A percentile compares a stretch with the other conserved stretches of the same genome.
phyloP scores from a whole-genome alignment of 352 stramenopile genomes.

The Pythium myriotylum region DNA sequence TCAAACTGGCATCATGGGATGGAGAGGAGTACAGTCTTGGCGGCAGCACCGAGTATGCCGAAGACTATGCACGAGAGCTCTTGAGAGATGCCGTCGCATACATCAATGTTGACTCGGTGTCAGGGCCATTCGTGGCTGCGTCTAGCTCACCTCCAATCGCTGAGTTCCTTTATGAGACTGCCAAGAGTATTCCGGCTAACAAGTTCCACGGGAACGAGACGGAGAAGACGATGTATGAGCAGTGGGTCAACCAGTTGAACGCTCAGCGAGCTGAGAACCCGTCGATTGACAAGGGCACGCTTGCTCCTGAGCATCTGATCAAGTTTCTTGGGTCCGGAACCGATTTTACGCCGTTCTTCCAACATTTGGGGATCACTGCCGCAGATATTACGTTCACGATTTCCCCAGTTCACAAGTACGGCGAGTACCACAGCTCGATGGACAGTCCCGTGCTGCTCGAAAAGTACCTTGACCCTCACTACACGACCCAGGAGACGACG shows the following conservation, averaged over 20 bases:
- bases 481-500: conserved; percentile 33
- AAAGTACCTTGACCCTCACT: conserved; percentile 42
- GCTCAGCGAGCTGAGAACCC: conserved; percentile 36
- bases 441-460: conserved; percentile 63
- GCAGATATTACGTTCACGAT: conserved; percentile 63
- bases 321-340: conserved; percentile 61
- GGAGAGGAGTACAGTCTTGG: conserved; percentile 86
- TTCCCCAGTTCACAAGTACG: conserved; percentile 56
- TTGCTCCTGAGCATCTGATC: conserved; percentile 53
- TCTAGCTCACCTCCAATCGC: conserved; percentile 68
- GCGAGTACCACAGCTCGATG: conserved; percentile 78
- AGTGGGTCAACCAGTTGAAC: conserved; percentile 35
- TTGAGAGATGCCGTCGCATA: conserved; percentile 69
- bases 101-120: conserved; percentile 83
- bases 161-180: conserved; percentile 42
- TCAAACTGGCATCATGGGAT: conserved; percentile 83
- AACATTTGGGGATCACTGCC: conserved; percentile 83
- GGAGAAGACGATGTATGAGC: conserved; percentile 42
- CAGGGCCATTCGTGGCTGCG: conserved; percentile 49
- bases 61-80: conserved; percentile 55
- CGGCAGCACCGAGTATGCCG: conserved; percentile 80
- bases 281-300: conserved; percentile 33
- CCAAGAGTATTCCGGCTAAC: conserved; percentile 58
- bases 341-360: conserved; percentile 84
- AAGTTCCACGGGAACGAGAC: conserved; percentile 30